A percentile compares a stretch with the other conserved stretches of the same genome.
These are phyloP conservation scores for Cerioporus squamosus DNA, from an alignment of 1,284 basidiomycete genomes.

Conservation along the genomic window DNA sequence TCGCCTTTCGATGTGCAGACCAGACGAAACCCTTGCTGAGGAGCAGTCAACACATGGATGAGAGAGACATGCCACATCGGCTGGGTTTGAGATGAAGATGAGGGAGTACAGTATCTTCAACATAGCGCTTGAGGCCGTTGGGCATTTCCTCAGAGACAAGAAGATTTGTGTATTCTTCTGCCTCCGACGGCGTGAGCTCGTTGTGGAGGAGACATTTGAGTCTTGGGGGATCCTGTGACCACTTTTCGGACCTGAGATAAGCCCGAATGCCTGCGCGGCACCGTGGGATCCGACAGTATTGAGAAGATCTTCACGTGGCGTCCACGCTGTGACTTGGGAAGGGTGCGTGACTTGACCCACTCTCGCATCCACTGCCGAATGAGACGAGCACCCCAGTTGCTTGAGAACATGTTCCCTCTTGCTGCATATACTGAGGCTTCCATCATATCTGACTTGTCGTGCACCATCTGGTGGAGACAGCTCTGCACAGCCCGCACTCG, in stretches of 20 bases:
- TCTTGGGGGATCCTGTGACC: too few species aligned
- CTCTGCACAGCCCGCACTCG: background rate
- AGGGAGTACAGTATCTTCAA: too few species aligned
- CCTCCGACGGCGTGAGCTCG: too few species aligned
- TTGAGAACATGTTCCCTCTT: background rate
- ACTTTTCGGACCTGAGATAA: too few species aligned
- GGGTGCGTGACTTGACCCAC: background rate
- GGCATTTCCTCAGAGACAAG: too few species aligned
- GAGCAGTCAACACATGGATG: constrained; percentile 1
- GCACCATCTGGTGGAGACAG: constrained; percentile 1
- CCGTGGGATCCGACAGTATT: constrained; percentile 1
- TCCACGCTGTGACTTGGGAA: constrained; percentile 4
- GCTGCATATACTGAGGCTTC: background rate
- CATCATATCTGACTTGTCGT: background rate
- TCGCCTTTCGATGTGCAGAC: constrained; percentile 34
- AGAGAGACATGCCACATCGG: constrained; percentile 1
- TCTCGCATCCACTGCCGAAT: background rate
- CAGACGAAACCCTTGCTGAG: constrained; percentile 37
- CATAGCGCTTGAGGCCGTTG: too few species aligned
- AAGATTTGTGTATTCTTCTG: too few species aligned
- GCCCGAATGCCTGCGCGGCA: background rate
- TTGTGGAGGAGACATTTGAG: too few species aligned
- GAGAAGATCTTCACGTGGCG: constrained; percentile 1
- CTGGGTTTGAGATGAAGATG: background rate
- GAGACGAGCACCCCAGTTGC: background rate